Conservation (phyloP, 495 filamentous ascomycete species). For the Neurospora pannonica region DNA sequence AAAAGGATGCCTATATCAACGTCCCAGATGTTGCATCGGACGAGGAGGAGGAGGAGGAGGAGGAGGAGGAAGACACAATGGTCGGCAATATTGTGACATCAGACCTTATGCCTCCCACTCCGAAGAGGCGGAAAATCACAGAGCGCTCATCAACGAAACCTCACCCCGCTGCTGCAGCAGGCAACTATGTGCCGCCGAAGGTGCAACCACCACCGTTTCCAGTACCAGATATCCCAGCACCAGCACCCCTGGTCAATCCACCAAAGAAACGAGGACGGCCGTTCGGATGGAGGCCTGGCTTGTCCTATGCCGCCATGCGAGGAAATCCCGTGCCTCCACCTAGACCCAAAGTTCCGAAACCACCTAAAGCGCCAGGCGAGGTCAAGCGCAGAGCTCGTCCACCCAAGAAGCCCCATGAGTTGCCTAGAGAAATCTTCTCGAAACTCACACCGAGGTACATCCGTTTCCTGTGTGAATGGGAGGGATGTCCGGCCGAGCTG, state of each 20-base stretch:
- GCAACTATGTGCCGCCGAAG: neutral
- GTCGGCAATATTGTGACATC: slow-evolving; percentile 3
- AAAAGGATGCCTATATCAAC: neutral
- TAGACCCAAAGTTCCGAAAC: slow-evolving; percentile 6
- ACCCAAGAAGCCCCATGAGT: slow-evolving; percentile 12
- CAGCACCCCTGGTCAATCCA: neutral
- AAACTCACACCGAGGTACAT: slow-evolving; percentile 16
- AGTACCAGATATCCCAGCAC: neutral
- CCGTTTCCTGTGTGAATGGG: slow-evolving; percentile 28
- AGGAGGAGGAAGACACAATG: neutral
- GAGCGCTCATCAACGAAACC: neutral
- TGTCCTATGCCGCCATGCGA: slow-evolving; percentile 7
- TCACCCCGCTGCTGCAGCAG: neutral
- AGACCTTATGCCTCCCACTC: neutral
- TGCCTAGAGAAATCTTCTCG: slow-evolving; percentile 16
- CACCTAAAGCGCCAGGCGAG: slow-evolving; percentile 8
- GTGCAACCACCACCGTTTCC: neutral
- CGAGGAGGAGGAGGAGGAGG: neutral
- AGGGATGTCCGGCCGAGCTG: slow-evolving; percentile 53
- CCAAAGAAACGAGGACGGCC: slow-evolving; percentile 23
- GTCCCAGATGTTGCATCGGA: neutral
- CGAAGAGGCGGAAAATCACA: neutral
- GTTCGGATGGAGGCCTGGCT: slow-evolving; percentile 19
- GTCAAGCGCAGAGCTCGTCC: slow-evolving; percentile 14
- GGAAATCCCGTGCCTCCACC: neutral